Percentiles rank a stretch among this genome's conserved stretches.
Evolutionary conservation across 257 asterid genomes (phyloP).

Genomic region (Solanum lignicaule): DNA sequence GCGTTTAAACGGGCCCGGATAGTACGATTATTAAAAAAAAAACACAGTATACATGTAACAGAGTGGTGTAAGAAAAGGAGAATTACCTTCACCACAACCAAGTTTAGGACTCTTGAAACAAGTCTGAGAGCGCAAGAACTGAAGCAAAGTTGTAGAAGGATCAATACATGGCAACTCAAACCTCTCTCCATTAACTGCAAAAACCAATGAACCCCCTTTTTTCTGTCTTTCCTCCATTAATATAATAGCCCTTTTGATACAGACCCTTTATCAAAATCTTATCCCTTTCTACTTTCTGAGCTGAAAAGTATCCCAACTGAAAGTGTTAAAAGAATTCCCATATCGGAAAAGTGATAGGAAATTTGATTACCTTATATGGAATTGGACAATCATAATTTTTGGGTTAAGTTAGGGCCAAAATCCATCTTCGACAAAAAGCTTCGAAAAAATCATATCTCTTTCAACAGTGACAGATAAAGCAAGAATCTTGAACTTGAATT

Average conservation of each 20-base stretch:
- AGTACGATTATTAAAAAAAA: too few relatives aligned
- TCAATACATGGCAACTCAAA: slow-evolving; percentile 46
- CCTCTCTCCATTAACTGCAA: slow-evolving; percentile 57
- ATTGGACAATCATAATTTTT: too few relatives aligned
- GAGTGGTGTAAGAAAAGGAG: background rate
- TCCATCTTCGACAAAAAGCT: too few relatives aligned
- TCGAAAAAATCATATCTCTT: too few relatives aligned
- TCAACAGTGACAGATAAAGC: background rate
- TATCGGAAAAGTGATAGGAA: too few relatives aligned
- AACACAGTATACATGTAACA: background rate
- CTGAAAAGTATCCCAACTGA: background rate
- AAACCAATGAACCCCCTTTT: slow-evolving; percentile 23
- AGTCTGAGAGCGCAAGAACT: slow-evolving; percentile 57
- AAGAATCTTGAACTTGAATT: background rate
- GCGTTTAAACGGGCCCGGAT: background rate
- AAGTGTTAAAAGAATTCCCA: too few relatives aligned
- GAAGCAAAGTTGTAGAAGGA: slow-evolving; percentile 66
- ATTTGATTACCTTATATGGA: too few relatives aligned
- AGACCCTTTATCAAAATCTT: background rate
- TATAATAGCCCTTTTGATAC: background rate
- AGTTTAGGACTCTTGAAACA: slow-evolving; percentile 72
- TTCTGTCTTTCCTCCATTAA: background rate
- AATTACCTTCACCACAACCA: slow-evolving; percentile 68
- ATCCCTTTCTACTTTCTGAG: background rate
- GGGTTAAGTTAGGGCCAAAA: too few relatives aligned